These are phyloP conservation scores for Thalassiosira oceanica DNA, from an alignment of 352 stramenopile species.

Conservation along the genomic window DNA sequence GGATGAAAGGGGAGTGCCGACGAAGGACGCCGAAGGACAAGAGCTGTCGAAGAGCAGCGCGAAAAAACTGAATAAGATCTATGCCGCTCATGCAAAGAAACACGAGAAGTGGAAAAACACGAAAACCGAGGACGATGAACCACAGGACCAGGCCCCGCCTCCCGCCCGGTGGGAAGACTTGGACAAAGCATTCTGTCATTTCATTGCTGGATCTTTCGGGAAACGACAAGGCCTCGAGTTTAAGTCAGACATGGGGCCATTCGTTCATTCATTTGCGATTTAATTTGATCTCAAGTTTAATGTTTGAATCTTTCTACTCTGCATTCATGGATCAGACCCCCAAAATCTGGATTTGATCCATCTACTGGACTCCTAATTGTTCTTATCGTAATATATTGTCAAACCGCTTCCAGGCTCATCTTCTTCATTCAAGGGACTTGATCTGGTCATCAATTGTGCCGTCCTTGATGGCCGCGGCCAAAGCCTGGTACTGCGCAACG, in stretches of 20 bases:
- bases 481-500: constrained; percentile 20
- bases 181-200: constrained; percentile 43
- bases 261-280: constrained; percentile 58
- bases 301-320: no score
- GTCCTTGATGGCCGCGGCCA: constrained; percentile 48
- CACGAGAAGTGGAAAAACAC: constrained; percentile 46
- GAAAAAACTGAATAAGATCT: constrained; percentile 98
- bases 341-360: no score
- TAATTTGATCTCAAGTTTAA: no score
- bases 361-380: no score
- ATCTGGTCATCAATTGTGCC: constrained; percentile 59
- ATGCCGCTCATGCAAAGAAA: constrained; percentile 91
- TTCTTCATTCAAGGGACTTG: no score
- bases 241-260: constrained; percentile 67
- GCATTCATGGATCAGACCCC: no score
- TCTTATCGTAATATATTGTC: no score
- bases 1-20: constrained; percentile 92
- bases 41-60: constrained; percentile 92
- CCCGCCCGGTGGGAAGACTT: constrained; percentile 16
- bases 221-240: constrained; percentile 63
- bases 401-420: no score
- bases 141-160: constrained; percentile 6
- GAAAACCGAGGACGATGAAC: no score
- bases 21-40: constrained; percentile 88
- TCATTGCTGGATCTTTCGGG: constrained; percentile 60